Conservation (phyloP, 371 early-diverging fungal species). For the Mortierella sp. region DNA sequence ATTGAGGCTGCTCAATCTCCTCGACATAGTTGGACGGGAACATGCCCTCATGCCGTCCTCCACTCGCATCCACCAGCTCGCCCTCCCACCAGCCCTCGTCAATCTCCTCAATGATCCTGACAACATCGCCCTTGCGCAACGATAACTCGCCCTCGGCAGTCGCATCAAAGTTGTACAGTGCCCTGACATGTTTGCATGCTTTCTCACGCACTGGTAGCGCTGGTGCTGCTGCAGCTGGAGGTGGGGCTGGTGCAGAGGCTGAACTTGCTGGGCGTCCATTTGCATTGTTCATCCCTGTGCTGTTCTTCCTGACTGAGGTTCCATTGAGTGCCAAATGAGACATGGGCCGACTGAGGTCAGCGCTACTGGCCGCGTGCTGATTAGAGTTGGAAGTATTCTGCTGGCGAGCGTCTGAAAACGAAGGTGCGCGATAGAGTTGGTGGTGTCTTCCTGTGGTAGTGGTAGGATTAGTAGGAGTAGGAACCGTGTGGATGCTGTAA, state of each 20-base stretch:
- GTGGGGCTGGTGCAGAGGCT: not conserved
- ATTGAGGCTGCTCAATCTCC: slow-evolving; percentile 23
- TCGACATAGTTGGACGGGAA: slow-evolving; percentile 87
- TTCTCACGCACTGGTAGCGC: not conserved
- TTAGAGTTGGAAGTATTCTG: slow-evolving; percentile 10
- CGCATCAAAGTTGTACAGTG: slow-evolving; percentile 76
- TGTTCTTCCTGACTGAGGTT: slow-evolving; percentile 13
- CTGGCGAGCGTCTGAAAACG: slow-evolving; percentile 16
- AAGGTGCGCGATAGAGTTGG: slow-evolving; percentile 15
- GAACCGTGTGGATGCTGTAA: slow-evolving; percentile 25
- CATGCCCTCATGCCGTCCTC: slow-evolving; percentile 67
- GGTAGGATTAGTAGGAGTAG: not conserved
- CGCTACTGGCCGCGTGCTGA: not conserved
- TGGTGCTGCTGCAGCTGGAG: slow-evolving; percentile 12
- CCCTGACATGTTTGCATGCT: slow-evolving; percentile 60
- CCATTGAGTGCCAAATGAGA: slow-evolving; percentile 17
- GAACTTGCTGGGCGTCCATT: no score
- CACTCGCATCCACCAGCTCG: slow-evolving; percentile 63
- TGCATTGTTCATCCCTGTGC: slow-evolving; percentile 10
- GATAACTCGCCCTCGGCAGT: slow-evolving; percentile 76
- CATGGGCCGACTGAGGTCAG: slow-evolving; percentile 17
- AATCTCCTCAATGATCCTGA: slow-evolving; percentile 78
- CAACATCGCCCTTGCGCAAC: slow-evolving; percentile 75
- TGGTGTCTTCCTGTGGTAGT: not conserved
- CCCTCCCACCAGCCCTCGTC: slow-evolving; percentile 94